Percentiles rank a stretch among this genome's conserved stretches.
Conservation (phyloP, 805 yeast species). For the Starmerella bombi region DNA sequence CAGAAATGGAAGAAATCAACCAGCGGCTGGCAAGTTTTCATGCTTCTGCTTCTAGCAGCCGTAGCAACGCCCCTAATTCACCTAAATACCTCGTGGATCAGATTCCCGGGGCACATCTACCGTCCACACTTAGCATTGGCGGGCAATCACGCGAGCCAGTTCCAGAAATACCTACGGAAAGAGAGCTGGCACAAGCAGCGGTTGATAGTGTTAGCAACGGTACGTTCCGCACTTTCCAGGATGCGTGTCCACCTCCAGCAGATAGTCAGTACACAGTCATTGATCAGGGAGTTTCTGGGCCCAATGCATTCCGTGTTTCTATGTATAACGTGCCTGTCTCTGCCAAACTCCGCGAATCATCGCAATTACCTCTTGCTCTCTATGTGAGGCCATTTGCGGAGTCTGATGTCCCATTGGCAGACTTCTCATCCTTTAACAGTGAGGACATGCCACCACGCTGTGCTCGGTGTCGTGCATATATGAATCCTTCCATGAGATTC, state of each 20-base stretch:
- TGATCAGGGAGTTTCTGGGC: slow-evolving; percentile 79
- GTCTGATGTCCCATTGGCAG: slow-evolving; percentile 52
- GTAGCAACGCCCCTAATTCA: background rate
- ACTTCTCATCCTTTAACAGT: slow-evolving; percentile 38
- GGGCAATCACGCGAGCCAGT: slow-evolving; percentile 16
- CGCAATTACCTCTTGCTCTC: slow-evolving; percentile 72
- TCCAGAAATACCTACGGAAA: slow-evolving; percentile 22
- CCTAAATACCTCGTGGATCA: slow-evolving; percentile 5
- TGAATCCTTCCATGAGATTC: slow-evolving; percentile 70
- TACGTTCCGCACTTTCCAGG: slow-evolving; percentile 57
- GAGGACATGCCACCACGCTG: slow-evolving; percentile 58
- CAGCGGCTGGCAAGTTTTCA: slow-evolving; percentile 6
- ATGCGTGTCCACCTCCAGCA: slow-evolving; percentile 72
- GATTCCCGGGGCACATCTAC: slow-evolving; percentile 10
- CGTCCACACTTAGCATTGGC: slow-evolving; percentile 14
- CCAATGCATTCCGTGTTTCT: slow-evolving; percentile 62
- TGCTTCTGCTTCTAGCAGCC: background rate
- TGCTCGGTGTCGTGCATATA: slow-evolving; percentile 77
- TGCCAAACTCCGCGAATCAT: slow-evolving; percentile 51
- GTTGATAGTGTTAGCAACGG: slow-evolving; percentile 28
- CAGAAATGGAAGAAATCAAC: slow-evolving; percentile 6
- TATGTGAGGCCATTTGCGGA: slow-evolving; percentile 78
- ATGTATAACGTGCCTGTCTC: slow-evolving; percentile 73
- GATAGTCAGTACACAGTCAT: slow-evolving; percentile 53
- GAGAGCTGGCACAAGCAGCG: slow-evolving; percentile 18